Evolutionary conservation across 768 basidiomycete genomes (phyloP), one percentile per base, ranked within the genome.

Genomic region (Kockovaella imperatae): DNA sequence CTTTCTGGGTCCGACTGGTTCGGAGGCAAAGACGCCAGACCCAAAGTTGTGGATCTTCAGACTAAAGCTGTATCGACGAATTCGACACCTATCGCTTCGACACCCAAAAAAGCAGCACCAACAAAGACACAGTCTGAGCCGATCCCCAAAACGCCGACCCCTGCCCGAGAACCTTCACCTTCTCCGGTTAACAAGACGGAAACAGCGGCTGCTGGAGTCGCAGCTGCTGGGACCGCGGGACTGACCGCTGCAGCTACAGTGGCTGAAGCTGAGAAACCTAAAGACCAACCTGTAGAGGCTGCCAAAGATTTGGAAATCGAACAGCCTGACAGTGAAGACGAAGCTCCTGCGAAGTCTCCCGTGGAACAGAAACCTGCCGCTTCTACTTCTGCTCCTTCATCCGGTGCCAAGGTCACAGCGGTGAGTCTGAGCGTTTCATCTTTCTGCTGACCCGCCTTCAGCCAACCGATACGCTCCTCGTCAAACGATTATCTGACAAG

Each of bases 1-100:
- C 77, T 91, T 40, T 76, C 79, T 17, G 84, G 91, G 7, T 76
- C 80, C 51, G 88, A 95, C 59, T 96, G 86, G 75, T 88, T 96
- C 74, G 47, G 41, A 11, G 89, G 90, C 40, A 93, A 91, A 74
- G 77, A 76, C 10, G 79, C 83, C 2, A 72, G 81, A n/a, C 78
- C 82, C 8, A 87, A 89, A 52, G 75, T 90, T 20, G 78, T 95
- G 54, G 81, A 78, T 68, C 80, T 96, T 43, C 83, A 86, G 34
- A 81, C 80, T 39, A 85, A 86, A 29, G 62, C 73, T 3, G 52
- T 59, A 24, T 59, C 60, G 21, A 47, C 55, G 14, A 57, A 62
- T 5, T 50, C 64, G 10, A 63, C 67, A 24, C 56, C 71, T 5
- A 47, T 71, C 35, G 53, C 70, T 4, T 62, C 77, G 4, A 42